Evolutionary conservation across 2,329 filamentous ascomycete genomes (phyloP).

Genomic region (Pleoardoris graminearum): DNA sequence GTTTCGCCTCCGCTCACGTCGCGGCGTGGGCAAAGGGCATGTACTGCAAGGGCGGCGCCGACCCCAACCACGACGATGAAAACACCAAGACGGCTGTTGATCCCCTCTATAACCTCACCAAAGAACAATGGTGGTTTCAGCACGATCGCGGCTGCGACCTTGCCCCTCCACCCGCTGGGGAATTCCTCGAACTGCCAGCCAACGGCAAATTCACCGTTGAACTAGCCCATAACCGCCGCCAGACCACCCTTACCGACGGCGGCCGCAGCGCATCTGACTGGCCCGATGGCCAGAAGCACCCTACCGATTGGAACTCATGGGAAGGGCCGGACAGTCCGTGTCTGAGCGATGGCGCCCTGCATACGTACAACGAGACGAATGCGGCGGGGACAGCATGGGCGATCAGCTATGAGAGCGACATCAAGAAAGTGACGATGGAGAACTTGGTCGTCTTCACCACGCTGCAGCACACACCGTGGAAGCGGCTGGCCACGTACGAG

Average conservation of each 20-base stretch:
- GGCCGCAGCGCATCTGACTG: constrained; percentile 47
- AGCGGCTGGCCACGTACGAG: constrained; percentile 44
- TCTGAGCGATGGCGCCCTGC: constrained; percentile 52
- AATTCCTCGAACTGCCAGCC: constrained; percentile 53
- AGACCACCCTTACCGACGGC: constrained; percentile 53
- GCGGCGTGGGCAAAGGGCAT: constrained; percentile 47
- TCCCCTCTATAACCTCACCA: constrained; percentile 52
- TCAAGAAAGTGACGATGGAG: constrained; percentile 53
- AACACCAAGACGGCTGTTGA: constrained; percentile 54
- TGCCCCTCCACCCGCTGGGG: constrained; percentile 42
- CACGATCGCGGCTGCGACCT: constrained; percentile 53
- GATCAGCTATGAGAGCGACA: constrained; percentile 55
- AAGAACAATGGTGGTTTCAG: constrained; percentile 58
- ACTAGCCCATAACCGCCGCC: constrained; percentile 55
- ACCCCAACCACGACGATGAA: constrained; percentile 37
- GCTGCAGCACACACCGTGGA: constrained; percentile 43
- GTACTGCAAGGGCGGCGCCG: constrained; percentile 46
- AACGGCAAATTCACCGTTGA: constrained; percentile 55
- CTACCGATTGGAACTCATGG: constrained; percentile 52
- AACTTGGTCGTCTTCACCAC: constrained; percentile 58
- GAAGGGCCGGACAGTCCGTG: constrained; percentile 38
- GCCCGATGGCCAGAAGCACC: constrained; percentile 54
- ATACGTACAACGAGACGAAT: constrained; percentile 50
- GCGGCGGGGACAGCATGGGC: constrained; percentile 56
- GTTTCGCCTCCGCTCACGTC: constrained; percentile 39